These are phyloP conservation scores for Camellia oleifera DNA, from an alignment of 179 eudicot genomes.

Conservation along the genomic window DNA sequence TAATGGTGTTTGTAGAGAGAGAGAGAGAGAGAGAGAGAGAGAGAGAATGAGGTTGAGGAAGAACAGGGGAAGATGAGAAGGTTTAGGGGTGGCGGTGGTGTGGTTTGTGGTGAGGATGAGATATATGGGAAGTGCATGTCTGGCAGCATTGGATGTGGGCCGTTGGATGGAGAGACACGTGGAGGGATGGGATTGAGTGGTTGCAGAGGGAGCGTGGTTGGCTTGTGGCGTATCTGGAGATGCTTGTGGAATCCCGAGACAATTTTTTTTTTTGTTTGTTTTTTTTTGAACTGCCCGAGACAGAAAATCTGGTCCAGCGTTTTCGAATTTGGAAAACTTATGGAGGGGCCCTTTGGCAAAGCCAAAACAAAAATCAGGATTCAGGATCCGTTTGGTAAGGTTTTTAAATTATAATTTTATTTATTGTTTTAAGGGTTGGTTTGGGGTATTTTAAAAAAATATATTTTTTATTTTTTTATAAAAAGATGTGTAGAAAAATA, in stretches of 20 bases:
- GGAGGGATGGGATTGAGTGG: conserved; percentile 25
- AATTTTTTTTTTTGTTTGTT: not conserved
- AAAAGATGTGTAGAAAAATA: too few relatives aligned
- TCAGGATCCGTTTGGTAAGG: too few relatives aligned
- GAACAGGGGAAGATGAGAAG: not conserved
- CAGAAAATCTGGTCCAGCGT: too few relatives aligned
- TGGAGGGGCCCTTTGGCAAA: too few relatives aligned
- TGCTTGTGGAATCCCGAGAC: conserved; percentile 7
- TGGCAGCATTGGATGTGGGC: not conserved
- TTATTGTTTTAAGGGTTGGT: too few relatives aligned
- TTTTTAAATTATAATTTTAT: too few relatives aligned
- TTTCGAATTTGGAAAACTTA: too few relatives aligned
- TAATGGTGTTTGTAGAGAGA: conserved; percentile 14
- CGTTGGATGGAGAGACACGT: conserved; percentile 51
- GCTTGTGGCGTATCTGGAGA: conserved; percentile 39
- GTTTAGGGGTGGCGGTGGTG: not conserved
- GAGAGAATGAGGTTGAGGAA: not conserved
- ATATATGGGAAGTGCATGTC: not conserved
- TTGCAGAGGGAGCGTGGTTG: conserved; percentile 41
- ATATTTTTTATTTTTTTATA: too few relatives aligned
- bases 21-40: conserved; percentile 14
- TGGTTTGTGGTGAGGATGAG: not conserved
- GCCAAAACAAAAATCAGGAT: too few relatives aligned
- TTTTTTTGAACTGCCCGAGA: too few relatives aligned
- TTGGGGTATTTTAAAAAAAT: too few relatives aligned